phyloP scores from a whole-genome alignment of 108 stramenopile genomes.

The Conticribra guillardii region DNA sequence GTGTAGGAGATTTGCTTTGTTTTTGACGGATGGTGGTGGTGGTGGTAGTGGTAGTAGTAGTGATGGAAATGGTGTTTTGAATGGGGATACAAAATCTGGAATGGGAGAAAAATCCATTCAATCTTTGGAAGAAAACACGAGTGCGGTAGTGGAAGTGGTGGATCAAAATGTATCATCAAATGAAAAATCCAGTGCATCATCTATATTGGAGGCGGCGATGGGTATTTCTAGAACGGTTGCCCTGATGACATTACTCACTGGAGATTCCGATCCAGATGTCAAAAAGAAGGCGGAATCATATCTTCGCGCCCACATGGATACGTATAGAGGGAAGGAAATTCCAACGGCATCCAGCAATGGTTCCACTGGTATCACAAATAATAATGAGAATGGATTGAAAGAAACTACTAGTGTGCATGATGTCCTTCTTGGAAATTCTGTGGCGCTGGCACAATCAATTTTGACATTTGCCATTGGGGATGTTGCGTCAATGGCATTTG shows the following conservation, averaged over 20 bases:
- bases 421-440: slow-evolving; percentile 52
- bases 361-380: no score
- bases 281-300: slow-evolving; percentile 60
- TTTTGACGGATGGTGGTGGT: slow-evolving; percentile 27
- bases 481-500: slow-evolving; percentile 19
- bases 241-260: slow-evolving; percentile 61
- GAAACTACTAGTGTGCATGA: slow-evolving; percentile 12
- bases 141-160: background rate
- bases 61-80: no score
- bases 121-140: no score
- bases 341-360: slow-evolving; percentile 1
- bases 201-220: slow-evolving; percentile 2
- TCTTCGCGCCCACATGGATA: slow-evolving; percentile 68
- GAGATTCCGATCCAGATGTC: slow-evolving; percentile 67
- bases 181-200: background rate
- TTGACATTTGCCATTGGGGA: slow-evolving; percentile 62
- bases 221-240: slow-evolving; percentile 65
- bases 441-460: slow-evolving; percentile 43
- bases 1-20: slow-evolving; percentile 59
- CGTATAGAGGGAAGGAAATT: slow-evolving; percentile 44
- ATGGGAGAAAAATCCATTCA: no score
- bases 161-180: background rate
- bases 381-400: background rate
- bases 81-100: no score
- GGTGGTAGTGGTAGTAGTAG: background rate